phyloP scores from a whole-genome alignment of 2,329 filamentous ascomycete genomes.

The Tolypocladium inflatum region DNA sequence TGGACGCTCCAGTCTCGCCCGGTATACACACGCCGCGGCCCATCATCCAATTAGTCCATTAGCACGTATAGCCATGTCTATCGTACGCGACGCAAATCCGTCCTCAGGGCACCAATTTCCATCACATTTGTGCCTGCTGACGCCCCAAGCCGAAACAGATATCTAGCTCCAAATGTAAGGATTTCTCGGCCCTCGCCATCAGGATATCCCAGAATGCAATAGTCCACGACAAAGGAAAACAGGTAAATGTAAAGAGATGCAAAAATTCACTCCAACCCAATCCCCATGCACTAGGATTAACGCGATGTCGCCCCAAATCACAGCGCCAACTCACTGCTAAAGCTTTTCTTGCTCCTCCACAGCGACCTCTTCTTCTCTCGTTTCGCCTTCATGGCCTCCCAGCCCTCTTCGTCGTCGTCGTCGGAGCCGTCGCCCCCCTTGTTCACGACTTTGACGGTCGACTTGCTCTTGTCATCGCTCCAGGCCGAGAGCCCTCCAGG shows the following conservation, averaged over 20 bases:
- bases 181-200: not conserved
- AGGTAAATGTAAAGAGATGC: not conserved
- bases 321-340: conserved; percentile 32
- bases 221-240: conserved; percentile 2
- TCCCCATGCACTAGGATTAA: conserved; percentile 3
- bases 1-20: not conserved
- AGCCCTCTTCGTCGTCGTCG: conserved; percentile 59
- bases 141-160: conserved; percentile 6
- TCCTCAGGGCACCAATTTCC: conserved; percentile 6
- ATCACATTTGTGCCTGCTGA: conserved; percentile 7
- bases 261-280: conserved; percentile 12
- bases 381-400: conserved; percentile 62
- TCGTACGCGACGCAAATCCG: conserved; percentile 8
- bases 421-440: conserved; percentile 31
- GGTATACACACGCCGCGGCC: not conserved
- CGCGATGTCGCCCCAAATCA: conserved; percentile 2
- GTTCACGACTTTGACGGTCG: conserved; percentile 26
- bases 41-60: conserved; percentile 12
- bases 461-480: conserved; percentile 22
- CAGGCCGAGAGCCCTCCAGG: conserved; percentile 24
- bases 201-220: conserved; percentile 11
- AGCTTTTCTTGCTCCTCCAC: conserved; percentile 53
- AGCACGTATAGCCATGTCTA: conserved; percentile 12
- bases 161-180: conserved; percentile 1
- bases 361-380: conserved; percentile 57